Percentiles rank a stretch among this genome's conserved stretches.
phyloP scores from a whole-genome alignment of 352 stramenopile genomes.

The Peronosclerospora sorghi region DNA sequence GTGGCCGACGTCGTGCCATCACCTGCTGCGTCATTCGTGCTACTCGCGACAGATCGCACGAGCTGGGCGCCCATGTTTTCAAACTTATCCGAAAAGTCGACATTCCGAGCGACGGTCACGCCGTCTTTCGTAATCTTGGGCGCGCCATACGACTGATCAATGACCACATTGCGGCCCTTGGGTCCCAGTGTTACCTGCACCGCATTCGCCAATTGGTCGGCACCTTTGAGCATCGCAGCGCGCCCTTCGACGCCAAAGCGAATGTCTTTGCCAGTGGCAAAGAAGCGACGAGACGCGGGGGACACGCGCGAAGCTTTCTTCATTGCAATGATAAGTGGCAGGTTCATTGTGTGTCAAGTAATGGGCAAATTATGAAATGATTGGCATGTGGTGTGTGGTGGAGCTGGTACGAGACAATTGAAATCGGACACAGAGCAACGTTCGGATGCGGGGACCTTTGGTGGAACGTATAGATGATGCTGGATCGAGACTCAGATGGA shows the following conservation, averaged over 20 bases:
- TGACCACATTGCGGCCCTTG: constrained; percentile 99
- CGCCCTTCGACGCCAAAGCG: constrained; percentile 97
- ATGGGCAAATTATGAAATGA: constrained; percentile 28
- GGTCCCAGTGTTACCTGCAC: constrained; percentile 99
- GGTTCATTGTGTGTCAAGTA: constrained; percentile 48
- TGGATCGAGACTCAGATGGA: no score
- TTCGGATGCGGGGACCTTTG: no score
- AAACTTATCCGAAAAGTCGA: constrained; percentile 76
- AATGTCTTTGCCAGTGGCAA: constrained; percentile 93
- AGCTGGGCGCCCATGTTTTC: constrained; percentile 73
- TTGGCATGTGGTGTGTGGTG: constrained; percentile 9
- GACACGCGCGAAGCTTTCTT: constrained; percentile 49
- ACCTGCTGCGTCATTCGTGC: constrained; percentile 99
- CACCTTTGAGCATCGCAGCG: constrained; percentile 96
- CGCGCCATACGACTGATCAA: constrained; percentile 91
- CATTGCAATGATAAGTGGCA: constrained; percentile 39
- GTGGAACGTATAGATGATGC: no score
- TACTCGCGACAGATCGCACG: constrained; percentile 85
- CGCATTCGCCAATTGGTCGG: constrained; percentile 97
- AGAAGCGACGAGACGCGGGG: constrained; percentile 58
- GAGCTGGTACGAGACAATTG: constrained; percentile 5
- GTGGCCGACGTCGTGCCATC: constrained; percentile 99
- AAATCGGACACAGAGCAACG: background rate
- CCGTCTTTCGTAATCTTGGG: constrained; percentile 79
- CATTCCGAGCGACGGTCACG: constrained; percentile 60